Evolutionary conservation across 805 yeast species (phyloP).

Genomic region (Komagataella populi): DNA sequence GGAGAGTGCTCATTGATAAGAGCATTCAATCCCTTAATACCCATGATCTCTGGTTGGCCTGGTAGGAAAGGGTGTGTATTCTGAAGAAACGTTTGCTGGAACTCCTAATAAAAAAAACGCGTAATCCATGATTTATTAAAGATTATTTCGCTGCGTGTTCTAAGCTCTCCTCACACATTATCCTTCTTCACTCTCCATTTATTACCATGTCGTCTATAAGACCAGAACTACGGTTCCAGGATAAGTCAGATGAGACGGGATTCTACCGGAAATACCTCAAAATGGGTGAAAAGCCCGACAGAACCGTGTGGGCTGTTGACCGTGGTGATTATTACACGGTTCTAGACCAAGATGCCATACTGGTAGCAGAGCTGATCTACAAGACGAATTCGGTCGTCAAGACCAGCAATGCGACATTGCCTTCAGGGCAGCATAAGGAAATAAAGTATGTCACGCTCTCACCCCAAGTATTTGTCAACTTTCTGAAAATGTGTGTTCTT

Average conservation of each 20-base stretch:
- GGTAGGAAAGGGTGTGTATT: not conserved
- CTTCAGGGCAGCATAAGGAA: constrained; percentile 11
- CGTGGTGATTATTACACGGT: constrained; percentile 71
- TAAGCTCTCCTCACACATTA: not conserved
- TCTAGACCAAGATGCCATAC: constrained; percentile 60
- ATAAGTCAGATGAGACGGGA: constrained; percentile 30
- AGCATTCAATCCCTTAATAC: constrained; percentile 62
- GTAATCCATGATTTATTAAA: not conserved
- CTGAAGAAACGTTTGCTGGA: not conserved
- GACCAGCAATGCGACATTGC: constrained; percentile 18
- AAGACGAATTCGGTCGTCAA: constrained; percentile 77
- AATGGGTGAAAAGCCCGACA: constrained; percentile 33
- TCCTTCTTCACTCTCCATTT: not conserved
- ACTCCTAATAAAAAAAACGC: not conserved
- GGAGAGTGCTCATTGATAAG: constrained; percentile 88
- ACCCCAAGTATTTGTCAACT: constrained; percentile 51
- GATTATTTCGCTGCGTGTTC: not conserved
- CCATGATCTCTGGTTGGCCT: constrained; percentile 11
- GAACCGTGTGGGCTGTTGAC: constrained; percentile 62
- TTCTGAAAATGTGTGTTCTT: constrained; percentile 54
- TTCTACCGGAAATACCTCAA: constrained; percentile 33
- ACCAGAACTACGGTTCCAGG: constrained; percentile 47
- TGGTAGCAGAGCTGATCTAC: constrained; percentile 75
- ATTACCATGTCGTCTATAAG: constrained; percentile 19
- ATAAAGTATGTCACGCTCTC: constrained; percentile 65